Evolutionary conservation across 371 early-diverging fungal genomes (phyloP).

Genomic region (Syncephalis plumigaleata): DNA sequence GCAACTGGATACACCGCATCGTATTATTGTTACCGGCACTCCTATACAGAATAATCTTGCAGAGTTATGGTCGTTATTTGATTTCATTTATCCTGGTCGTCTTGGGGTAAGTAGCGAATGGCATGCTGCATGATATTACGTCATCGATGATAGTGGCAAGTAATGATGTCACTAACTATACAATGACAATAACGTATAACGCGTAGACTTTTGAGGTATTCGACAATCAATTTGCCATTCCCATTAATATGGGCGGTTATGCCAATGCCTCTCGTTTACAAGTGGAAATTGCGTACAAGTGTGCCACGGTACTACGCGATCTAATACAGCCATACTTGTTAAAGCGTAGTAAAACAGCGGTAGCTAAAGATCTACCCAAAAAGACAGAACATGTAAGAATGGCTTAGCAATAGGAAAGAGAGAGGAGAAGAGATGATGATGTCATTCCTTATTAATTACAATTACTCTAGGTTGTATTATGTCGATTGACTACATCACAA

Average conservation of each 20-base stretch:
- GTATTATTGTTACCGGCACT: conserved; percentile 90
- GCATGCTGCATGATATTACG: too few relatives aligned
- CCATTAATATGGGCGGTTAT: conserved; percentile 85
- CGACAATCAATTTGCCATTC: conserved; percentile 76
- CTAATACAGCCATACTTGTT: conserved; percentile 89
- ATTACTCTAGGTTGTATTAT: conserved; percentile 52
- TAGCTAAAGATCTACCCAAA: conserved; percentile 77
- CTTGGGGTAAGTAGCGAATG: conserved; percentile 73
- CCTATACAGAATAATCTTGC: conserved; percentile 96
- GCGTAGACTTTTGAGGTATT: conserved; percentile 73
- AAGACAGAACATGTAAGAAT: conserved; percentile 74
- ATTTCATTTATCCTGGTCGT: conserved; percentile 89
- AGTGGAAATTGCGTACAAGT: conserved; percentile 85
- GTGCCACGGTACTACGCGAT: conserved; percentile 77
- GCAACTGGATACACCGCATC: conserved; percentile 64
- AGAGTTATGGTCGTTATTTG: conserved; percentile 95
- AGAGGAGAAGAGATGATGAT: too few relatives aligned
- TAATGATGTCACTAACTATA: too few relatives aligned
- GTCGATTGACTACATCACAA: conserved; percentile 71
- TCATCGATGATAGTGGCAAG: too few relatives aligned
- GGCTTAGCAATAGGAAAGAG: background rate
- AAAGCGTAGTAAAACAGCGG: conserved; percentile 86
- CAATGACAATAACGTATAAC: background rate
- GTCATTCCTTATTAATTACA: background rate
- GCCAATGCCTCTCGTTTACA: conserved; percentile 73